These are phyloP conservation scores for Poterioochromonas sp. DNA, from an alignment of 352 stramenopile genomes.

Conservation along the genomic window DNA sequence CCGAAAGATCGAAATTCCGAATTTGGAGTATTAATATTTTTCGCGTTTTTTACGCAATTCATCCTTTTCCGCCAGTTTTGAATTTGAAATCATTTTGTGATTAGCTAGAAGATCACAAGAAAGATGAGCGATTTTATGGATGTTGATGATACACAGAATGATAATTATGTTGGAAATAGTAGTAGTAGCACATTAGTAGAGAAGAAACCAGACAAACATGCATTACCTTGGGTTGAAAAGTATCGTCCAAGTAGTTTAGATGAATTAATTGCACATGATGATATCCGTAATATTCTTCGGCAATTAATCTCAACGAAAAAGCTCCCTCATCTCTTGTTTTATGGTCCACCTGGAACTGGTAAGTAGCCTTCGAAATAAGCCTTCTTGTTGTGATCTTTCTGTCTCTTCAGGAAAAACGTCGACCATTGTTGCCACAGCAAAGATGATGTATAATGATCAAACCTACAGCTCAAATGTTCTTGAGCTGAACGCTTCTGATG, in stretches of 20 bases:
- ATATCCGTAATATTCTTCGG: slow-evolving; percentile 91
- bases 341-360: slow-evolving; percentile 83
- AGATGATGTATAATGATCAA: slow-evolving; percentile 84
- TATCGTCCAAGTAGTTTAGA: slow-evolving; percentile 85
- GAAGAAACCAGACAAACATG: neutral
- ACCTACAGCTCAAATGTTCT: slow-evolving; percentile 88
- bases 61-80: too few relatives aligned
- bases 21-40: too few relatives aligned
- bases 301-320: slow-evolving; percentile 88
- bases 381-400: slow-evolving; percentile 13
- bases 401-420: slow-evolving; percentile 78
- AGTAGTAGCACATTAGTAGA: neutral
- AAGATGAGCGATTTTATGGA: too few relatives aligned
- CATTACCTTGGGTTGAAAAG: slow-evolving; percentile 92
- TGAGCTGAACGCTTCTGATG: slow-evolving; percentile 94
- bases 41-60: too few relatives aligned
- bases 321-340: slow-evolving; percentile 91
- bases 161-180: neutral
- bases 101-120: too few relatives aligned
- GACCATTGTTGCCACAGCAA: slow-evolving; percentile 89
- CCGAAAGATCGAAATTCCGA: too few relatives aligned
- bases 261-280: slow-evolving; percentile 89
- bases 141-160: neutral
- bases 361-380: neutral
- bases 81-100: too few relatives aligned